Percentiles rank a stretch among this genome's conserved stretches.
phyloP scores from a whole-genome alignment of 1,284 basidiomycete species.

The Heterobasidion irregulare region DNA sequence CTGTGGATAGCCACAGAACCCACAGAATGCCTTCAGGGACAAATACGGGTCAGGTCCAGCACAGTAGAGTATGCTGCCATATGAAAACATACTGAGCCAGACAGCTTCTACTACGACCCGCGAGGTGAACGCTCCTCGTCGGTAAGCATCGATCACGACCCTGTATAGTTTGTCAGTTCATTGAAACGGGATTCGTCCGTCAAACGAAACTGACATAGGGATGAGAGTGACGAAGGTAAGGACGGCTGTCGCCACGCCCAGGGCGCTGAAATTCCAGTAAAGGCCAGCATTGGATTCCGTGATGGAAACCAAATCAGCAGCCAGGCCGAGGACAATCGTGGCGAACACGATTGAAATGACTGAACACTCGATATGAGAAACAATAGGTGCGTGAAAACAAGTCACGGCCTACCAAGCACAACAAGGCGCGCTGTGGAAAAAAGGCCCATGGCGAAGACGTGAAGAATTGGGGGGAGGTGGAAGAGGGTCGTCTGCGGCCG shows the following conservation, averaged over 20 bases:
- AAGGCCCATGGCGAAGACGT: neutral
- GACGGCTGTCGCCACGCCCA: slow-evolving; percentile 34
- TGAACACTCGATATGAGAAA: slow-evolving; percentile 2
- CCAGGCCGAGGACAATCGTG: slow-evolving; percentile 28
- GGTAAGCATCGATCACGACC: slow-evolving; percentile 26
- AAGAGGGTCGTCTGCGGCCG: neutral
- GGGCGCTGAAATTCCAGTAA: slow-evolving; percentile 24
- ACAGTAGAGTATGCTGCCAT: neutral
- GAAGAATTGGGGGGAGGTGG: neutral
- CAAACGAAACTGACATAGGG: slow-evolving; percentile 30
- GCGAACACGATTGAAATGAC: slow-evolving; percentile 20
- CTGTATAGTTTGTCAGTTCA: slow-evolving; percentile 1
- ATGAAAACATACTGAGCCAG: slow-evolving; percentile 29
- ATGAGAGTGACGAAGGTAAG: slow-evolving; percentile 37
- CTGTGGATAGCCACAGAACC: slow-evolving; percentile 50
- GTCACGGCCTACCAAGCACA: neutral
- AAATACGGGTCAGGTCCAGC: neutral
- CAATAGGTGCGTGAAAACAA: neutral
- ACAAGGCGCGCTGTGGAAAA: neutral
- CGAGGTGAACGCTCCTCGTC: slow-evolving; percentile 34
- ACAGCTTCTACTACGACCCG: slow-evolving; percentile 34
- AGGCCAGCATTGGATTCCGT: slow-evolving; percentile 8
- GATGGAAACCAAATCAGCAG: slow-evolving; percentile 21
- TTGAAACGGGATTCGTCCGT: neutral
- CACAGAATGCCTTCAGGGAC: slow-evolving; percentile 35